Evolutionary conservation across 805 yeast genomes (phyloP).

Genomic region (Wickerhamiella parazyma): DNA sequence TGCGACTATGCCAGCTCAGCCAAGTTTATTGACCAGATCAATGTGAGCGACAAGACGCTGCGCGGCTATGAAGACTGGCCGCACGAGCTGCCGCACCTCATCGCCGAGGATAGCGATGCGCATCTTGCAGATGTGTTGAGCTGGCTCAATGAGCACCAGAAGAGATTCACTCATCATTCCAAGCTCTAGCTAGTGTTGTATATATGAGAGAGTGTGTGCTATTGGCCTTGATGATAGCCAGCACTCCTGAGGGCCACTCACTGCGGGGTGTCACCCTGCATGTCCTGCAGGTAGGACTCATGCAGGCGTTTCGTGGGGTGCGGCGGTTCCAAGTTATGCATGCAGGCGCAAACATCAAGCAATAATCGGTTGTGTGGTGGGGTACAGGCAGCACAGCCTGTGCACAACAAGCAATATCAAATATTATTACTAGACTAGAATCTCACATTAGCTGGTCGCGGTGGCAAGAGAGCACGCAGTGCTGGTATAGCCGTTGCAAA

Average conservation of each 20-base stretch:
- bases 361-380: too few relatives aligned
- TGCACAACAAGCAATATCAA: too few relatives aligned
- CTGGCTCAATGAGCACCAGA: constrained; percentile 16
- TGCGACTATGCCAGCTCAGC: constrained; percentile 15
- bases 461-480: not conserved
- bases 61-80: constrained; percentile 15
- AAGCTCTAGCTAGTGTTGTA: not conserved
- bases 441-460: too few relatives aligned
- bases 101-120: constrained; percentile 11
- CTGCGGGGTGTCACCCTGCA: too few relatives aligned
- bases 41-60: constrained; percentile 16
- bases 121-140: constrained; percentile 11
- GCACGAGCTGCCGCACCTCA: constrained; percentile 19
- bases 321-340: too few relatives aligned
- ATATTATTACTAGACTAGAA: not conserved
- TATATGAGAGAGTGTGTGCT: too few relatives aligned
- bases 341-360: too few relatives aligned
- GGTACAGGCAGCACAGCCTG: too few relatives aligned
- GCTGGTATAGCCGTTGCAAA: not conserved
- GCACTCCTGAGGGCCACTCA: too few relatives aligned
- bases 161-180: not conserved
- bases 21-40: constrained; percentile 12
- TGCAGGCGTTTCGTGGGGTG: too few relatives aligned
- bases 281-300: too few relatives aligned
- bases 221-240: too few relatives aligned